Evolutionary conservation across 2,329 filamentous ascomycete genomes (phyloP).

Genomic region (Fusarium sp.): DNA sequence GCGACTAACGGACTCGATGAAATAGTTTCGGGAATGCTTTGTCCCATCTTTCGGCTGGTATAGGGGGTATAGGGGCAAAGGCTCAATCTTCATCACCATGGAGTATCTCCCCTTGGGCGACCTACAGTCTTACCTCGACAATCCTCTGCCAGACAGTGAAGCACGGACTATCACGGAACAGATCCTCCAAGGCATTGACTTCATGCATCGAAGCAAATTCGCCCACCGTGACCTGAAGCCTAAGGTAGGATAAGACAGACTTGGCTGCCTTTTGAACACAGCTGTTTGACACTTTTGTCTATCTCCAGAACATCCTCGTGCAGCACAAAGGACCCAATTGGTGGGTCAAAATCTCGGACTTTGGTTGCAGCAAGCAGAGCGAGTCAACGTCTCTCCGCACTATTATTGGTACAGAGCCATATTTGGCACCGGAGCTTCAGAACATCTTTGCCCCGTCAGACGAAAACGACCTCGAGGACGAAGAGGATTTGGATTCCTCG

Average conservation of each 20-base stretch:
- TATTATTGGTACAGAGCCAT: not conserved
- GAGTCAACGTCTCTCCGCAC: not conserved
- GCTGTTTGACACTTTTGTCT: no score
- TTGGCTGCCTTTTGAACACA: not conserved
- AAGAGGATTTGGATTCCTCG: not conserved
- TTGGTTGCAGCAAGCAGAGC: constrained; percentile 5
- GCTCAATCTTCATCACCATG: constrained; percentile 6
- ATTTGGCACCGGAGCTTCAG: constrained; percentile 1
- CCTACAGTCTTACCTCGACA: not conserved
- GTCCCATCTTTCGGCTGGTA: constrained; percentile 7
- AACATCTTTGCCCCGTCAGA: not conserved
- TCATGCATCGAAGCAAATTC: constrained; percentile 3
- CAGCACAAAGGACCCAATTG: not conserved
- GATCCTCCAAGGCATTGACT: not conserved
- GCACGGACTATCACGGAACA: not conserved
- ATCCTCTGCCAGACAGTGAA: not conserved
- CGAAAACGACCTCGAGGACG: not conserved
- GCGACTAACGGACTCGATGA: accelerated
- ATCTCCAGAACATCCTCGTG: constrained; percentile 10
- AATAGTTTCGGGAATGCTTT: constrained; percentile 1
- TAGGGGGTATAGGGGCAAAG: not conserved
- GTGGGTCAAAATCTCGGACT: constrained; percentile 14
- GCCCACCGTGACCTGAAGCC: constrained; percentile 7
- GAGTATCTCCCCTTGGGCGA: not conserved
- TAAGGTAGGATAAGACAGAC: not conserved